These are phyloP conservation scores for Poa pratensis DNA, from an alignment of 176 grass and related monocot genomes.

Conservation along the genomic window DNA sequence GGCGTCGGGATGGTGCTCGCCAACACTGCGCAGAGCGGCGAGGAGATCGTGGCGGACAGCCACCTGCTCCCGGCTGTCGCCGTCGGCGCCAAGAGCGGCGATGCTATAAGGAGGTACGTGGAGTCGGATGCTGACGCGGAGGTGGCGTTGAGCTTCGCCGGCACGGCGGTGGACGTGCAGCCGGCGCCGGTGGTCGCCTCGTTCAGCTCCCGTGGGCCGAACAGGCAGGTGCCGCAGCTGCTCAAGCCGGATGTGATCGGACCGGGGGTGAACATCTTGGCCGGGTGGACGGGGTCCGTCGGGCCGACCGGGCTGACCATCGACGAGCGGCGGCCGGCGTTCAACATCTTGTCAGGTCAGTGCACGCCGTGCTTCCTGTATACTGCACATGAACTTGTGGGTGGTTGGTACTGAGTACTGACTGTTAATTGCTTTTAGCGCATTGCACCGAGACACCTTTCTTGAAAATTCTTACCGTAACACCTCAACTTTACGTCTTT, in stretches of 20 bases:
- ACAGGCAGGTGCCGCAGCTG: slow-evolving; percentile 66
- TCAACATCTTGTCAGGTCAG: slow-evolving; percentile 86
- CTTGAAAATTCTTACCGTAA: not conserved
- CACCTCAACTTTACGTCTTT: slow-evolving; percentile 10
- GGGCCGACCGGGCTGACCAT: slow-evolving; percentile 64
- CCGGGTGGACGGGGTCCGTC: slow-evolving; percentile 71
- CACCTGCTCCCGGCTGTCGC: slow-evolving; percentile 76
- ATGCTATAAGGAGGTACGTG: slow-evolving; percentile 61
- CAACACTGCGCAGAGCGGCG: slow-evolving; percentile 69
- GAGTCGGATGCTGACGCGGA: slow-evolving; percentile 50
- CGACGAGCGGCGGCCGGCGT: slow-evolving; percentile 66
- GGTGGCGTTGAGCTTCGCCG: slow-evolving; percentile 58
- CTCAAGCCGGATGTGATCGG: slow-evolving; percentile 96
- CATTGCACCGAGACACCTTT: slow-evolving; percentile 17
- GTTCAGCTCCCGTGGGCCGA: slow-evolving; percentile 91
- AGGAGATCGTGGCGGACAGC: slow-evolving; percentile 87
- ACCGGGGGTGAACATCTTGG: slow-evolving; percentile 84
- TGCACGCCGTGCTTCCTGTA: slow-evolving; percentile 35
- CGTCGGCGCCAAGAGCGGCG: slow-evolving; percentile 68
- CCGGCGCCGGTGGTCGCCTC: slow-evolving; percentile 90
- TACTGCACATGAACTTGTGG: not conserved
- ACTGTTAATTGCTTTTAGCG: not conserved
- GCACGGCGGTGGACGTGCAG: slow-evolving; percentile 68
- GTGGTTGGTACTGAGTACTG: not conserved
- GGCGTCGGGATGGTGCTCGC: slow-evolving; percentile 85